phyloP scores from a whole-genome alignment of 2,329 filamentous ascomycete genomes.

The Corynespora cassiicola region DNA sequence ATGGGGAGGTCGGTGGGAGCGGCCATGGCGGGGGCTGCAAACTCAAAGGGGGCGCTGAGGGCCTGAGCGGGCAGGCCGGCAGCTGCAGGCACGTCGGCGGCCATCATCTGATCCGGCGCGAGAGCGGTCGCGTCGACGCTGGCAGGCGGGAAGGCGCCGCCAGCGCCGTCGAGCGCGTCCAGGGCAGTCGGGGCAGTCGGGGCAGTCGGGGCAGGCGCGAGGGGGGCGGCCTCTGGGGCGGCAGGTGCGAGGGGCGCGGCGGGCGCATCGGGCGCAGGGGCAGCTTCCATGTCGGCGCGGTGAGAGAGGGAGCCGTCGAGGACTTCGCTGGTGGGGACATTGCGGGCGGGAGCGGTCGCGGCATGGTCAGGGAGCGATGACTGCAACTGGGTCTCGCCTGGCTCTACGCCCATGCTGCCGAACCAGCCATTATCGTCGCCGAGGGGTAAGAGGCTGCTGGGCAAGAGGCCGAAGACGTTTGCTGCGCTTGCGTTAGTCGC shows the following conservation, averaged over 20 bases:
- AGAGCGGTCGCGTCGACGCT: slow-evolving; percentile 3
- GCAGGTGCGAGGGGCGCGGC: slow-evolving; percentile 8
- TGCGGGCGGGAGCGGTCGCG: slow-evolving; percentile 21
- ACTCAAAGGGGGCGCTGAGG: neutral
- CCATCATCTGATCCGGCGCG: slow-evolving; percentile 6
- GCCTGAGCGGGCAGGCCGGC: neutral
- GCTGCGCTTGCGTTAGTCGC: too few species aligned
- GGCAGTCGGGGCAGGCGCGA: slow-evolving; percentile 14
- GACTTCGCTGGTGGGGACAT: slow-evolving; percentile 17
- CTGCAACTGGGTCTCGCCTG: slow-evolving; percentile 23
- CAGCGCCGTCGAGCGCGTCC: slow-evolving; percentile 5
- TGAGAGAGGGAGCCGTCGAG: slow-evolving; percentile 23
- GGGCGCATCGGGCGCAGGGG: slow-evolving; percentile 33
- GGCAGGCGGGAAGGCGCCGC: slow-evolving; percentile 1
- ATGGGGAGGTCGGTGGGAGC: slow-evolving; percentile 10
- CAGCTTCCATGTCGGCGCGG: slow-evolving; percentile 34
- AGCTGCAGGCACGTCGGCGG: slow-evolving; percentile 15
- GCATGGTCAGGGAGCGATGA: slow-evolving; percentile 13
- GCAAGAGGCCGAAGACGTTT: too few species aligned
- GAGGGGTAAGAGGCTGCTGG: too few species aligned
- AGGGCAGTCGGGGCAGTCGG: slow-evolving; percentile 4
- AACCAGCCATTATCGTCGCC: slow-evolving; percentile 30
- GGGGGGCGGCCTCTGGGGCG: neutral
- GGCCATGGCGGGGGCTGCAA: slow-evolving; percentile 2
- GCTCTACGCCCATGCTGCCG: slow-evolving; percentile 40